Base-by-base conservation (phyloP, 2,329 filamentous ascomycete species). In the Acrodontium crateriforme region DNA sequence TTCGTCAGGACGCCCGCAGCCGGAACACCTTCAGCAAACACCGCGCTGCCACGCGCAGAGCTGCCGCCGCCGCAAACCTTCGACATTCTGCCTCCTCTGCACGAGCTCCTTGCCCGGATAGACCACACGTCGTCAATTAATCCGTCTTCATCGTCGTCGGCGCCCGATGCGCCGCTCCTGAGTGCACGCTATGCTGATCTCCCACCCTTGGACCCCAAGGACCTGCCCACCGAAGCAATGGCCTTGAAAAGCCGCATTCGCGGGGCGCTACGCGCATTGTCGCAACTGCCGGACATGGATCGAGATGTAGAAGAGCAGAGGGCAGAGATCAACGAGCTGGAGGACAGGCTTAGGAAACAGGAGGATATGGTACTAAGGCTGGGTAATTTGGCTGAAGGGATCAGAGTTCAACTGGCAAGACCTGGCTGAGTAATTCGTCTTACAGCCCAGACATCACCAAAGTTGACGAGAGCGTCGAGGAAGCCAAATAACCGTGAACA, bases 61-160 rank as follows among this genome's bases (percentile, higher is more conserved):
- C 72, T 77, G 31, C 78, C 89, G 37, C 70, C 80, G 27, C 79
- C 85, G 16, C 77, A 85, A 54, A 73, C 74, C 27, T 82, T 94
- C 59, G 85, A 93, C 60, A 72, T 83, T 42, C 69, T 92, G 29
- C 82, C 84, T 15, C 74, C 84, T 46, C 71, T 94, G 29, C 76
- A 82, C 46, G 67, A 74, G 34, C 71, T 92, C 41, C 72, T 94
- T 36, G 65, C 73, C 40, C 79, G 80, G 27, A 69, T 94, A 29
- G 50, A 49, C 22, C 42, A 40, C 25, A 16, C 30, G 15, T 21
- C 34, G 8, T 25, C 24, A 18, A 32, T 18, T 10, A 24, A 28
- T 18, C 35, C 23, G 25, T 25, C 21, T 28, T 23, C 10, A 19
- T 23, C 49, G 41, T 42, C 40, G 46, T 42, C 51, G 57, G 31